Evolutionary conservation across 2,329 filamentous ascomycete species (phyloP), one percentile per base, ranked within the genome.

Genomic region (Amauroascus niger): DNA sequence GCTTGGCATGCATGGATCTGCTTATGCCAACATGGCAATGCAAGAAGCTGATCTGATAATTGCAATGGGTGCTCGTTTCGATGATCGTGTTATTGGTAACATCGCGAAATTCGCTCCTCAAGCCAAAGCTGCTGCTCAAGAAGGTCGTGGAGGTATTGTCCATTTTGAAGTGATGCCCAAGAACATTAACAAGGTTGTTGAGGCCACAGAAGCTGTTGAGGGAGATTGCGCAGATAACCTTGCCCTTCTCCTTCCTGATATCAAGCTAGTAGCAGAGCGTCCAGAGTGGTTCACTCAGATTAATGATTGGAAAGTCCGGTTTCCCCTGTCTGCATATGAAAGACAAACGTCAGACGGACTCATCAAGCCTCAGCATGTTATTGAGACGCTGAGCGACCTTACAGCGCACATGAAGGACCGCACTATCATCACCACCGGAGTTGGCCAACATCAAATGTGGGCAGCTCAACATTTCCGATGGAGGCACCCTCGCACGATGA

Each of bases 361-460:
- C 57, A 96, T 97, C 75, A 97, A 97, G 77, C 93, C 93, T 7
- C 93, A 98, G 74, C 83, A 87, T 49, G 75, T 97, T 63, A 93
- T 98, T 58, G 86, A 93, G 73, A 88, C 87, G 71, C 82, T 98
- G 24, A 95, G 87, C 66, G 81, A 91, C 50, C 75, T 96, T 59
- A 94, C 88, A 0, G 83, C 83, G 7, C 69, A 86, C 65, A 84
- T 84, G 60, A 95, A 95, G 72, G 77, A 93, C 48, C 78, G 84
- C 62, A 95, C 88, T 26, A 83, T 95, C 67, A 95, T 98, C 67
- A 76, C 89, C 1, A 97, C 91, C 1, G 93, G 91, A 71, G 93
- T 97, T 8, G 93, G 93, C 40, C 93, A 97, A 72, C 91, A 97
- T 75, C 91, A 98, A 72, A 97, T 97, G 93, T 97, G 91, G 93